Conservation (phyloP, 768 basidiomycete species). For the Lactarius vividus region DNA sequence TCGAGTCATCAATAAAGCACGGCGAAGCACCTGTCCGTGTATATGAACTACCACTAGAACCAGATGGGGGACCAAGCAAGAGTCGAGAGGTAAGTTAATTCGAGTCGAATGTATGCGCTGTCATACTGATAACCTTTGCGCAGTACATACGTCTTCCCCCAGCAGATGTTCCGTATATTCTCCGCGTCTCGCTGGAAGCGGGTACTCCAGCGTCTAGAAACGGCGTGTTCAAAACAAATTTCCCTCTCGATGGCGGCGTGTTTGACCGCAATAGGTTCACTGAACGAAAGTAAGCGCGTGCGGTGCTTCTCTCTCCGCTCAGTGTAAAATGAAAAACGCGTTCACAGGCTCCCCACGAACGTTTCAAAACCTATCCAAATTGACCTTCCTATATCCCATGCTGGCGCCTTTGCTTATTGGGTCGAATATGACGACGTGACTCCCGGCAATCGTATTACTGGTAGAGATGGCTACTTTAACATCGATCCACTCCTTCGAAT, state of each 20-base stretch:
- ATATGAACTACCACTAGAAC: constrained; percentile 81
- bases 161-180: constrained; percentile 80
- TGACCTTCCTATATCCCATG: constrained; percentile 93
- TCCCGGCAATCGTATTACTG: constrained; percentile 62
- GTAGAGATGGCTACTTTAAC: constrained; percentile 93
- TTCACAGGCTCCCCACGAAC: constrained; percentile 70
- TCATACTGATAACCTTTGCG: constrained; percentile 10
- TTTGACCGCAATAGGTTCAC: constrained; percentile 76
- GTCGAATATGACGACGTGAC: constrained; percentile 79
- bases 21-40: constrained; percentile 72
- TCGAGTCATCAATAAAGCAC: constrained; percentile 51
- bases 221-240: constrained; percentile 94
- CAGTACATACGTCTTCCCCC: constrained; percentile 97
- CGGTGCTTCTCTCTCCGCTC: constrained; percentile 4
- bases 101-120: not conserved
- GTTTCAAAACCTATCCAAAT: constrained; percentile 90
- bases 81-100: constrained; percentile 66
- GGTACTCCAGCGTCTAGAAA: constrained; percentile 89
- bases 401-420: constrained; percentile 95
- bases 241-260: constrained; percentile 87
- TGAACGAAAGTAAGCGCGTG: constrained; percentile 64
- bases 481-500: constrained; percentile 85
- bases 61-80: constrained; percentile 88
- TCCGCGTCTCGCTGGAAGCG: constrained; percentile 88
- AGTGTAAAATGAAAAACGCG: not conserved